Evolutionary conservation across 225 moss, liverwort and hornwort species (phyloP).

Genomic region (Sphagnum contortum): DNA sequence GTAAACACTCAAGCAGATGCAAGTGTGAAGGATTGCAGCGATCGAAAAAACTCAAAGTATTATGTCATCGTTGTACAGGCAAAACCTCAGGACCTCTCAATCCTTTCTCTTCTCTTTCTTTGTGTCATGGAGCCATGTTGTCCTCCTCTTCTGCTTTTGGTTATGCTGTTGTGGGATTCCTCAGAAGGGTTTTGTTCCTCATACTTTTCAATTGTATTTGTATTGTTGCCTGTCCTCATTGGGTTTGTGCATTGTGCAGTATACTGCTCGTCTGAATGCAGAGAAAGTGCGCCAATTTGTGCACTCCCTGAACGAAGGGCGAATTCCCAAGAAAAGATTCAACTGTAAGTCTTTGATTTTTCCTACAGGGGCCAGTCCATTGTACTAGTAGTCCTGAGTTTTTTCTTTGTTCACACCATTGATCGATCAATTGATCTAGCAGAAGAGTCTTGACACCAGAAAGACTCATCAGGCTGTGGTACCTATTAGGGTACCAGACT

Average conservation of each 20-base stretch:
- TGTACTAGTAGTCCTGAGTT: too few species aligned
- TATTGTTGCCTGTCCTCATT: neutral
- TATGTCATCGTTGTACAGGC: slow-evolving; percentile 85
- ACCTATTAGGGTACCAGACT: too few species aligned
- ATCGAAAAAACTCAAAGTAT: slow-evolving; percentile 82
- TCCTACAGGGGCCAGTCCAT: neutral
- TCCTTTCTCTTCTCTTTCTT: neutral
- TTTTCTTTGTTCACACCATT: too few species aligned
- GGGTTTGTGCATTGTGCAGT: slow-evolving; percentile 33
- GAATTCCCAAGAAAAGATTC: slow-evolving; percentile 76
- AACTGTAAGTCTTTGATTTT: slow-evolving; percentile 53
- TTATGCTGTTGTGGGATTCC: neutral
- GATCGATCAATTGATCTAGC: too few species aligned
- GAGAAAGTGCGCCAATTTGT: slow-evolving; percentile 86
- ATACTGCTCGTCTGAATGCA: slow-evolving; percentile 75
- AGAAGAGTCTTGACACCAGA: too few species aligned
- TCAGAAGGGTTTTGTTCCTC: neutral
- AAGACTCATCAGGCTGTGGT: too few species aligned
- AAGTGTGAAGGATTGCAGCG: slow-evolving; percentile 73
- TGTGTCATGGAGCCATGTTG: neutral
- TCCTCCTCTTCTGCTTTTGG: neutral
- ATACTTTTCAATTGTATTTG: neutral
- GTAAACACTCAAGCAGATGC: slow-evolving; percentile 85
- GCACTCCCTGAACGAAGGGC: slow-evolving; percentile 66
- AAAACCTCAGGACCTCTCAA: neutral